Evolutionary conservation across 2,329 filamentous ascomycete species (phyloP).

Genomic region (Nemania abortiva): DNA sequence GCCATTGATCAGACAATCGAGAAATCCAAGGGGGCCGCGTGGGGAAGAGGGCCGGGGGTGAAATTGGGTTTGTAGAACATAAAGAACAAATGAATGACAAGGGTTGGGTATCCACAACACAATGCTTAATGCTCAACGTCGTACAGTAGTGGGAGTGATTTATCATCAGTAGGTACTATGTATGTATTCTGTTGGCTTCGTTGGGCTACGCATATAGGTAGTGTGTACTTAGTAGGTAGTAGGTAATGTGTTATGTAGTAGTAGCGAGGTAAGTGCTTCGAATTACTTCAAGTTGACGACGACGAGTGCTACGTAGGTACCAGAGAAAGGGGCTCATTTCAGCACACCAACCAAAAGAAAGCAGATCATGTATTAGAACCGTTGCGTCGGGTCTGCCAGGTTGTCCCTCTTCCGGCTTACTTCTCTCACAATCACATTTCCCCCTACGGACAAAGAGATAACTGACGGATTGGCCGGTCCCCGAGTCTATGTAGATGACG

Average conservation of each 20-base stretch:
- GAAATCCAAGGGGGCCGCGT: background rate
- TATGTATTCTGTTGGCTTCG: no score
- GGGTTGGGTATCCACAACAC: no score
- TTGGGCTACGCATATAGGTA: no score
- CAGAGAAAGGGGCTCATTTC: conserved; percentile 18
- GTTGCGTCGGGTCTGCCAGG: conserved; percentile 4
- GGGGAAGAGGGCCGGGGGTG: no score
- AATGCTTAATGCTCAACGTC: background rate
- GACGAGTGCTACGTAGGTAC: no score
- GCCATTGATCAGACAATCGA: background rate
- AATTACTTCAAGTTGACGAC: no score
- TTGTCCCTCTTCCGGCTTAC: background rate
- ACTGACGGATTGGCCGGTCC: conserved; percentile 20
- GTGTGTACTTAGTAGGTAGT: no score
- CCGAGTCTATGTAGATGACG: conserved; percentile 30
- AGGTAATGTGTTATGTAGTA: no score
- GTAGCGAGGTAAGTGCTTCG: no score
- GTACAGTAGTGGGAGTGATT: conserved; percentile 28
- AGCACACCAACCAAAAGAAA: conserved; percentile 18
- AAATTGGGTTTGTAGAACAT: no score
- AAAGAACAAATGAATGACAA: no score
- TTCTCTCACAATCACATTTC: background rate
- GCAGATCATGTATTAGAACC: background rate
- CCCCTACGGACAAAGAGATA: conserved; percentile 19
- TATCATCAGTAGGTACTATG: background rate